A percentile compares a stretch with the other conserved stretches of the same genome.
phyloP scores from a whole-genome alignment of 163 green algal species.

The Chlorella variabilis region DNA sequence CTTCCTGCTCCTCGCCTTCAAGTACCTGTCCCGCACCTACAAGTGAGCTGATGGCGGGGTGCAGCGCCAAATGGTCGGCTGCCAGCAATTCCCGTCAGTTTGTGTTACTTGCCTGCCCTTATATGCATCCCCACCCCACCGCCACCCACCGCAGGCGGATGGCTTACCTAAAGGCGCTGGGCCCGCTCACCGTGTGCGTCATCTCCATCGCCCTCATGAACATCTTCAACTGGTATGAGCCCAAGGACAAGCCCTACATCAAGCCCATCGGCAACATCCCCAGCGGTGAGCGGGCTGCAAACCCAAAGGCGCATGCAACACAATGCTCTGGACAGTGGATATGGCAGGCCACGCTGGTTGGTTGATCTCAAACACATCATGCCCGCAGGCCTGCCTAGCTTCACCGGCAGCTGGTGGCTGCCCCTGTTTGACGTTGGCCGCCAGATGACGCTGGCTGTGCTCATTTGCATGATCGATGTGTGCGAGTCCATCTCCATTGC shows the following conservation, averaged over 20 bases:
- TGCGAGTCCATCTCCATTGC: constrained; percentile 83
- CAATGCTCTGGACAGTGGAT: background rate
- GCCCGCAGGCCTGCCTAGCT: constrained; percentile 10
- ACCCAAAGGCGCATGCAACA: background rate
- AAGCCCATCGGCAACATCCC: constrained; percentile 35
- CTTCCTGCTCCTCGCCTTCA: constrained; percentile 60
- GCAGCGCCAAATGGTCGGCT: no score
- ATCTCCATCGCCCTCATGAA: constrained; percentile 77
- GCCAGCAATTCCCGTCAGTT: no score
- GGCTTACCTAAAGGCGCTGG: constrained; percentile 62
- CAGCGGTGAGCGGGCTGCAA: background rate
- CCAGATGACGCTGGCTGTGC: constrained; percentile 68
- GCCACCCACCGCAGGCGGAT: no score
- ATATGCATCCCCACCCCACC: no score
- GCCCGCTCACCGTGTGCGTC: constrained; percentile 75
- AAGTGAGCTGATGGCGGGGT: background rate
- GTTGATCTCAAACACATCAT: no score
- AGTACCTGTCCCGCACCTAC: constrained; percentile 45
- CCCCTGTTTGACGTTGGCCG: constrained; percentile 66
- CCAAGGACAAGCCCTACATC: constrained; percentile 23
- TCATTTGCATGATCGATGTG: constrained; percentile 74
- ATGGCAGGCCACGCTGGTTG: no score
- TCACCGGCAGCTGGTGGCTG: constrained; percentile 60
- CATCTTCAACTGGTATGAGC: constrained; percentile 61
- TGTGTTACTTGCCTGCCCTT: no score